Conservation (phyloP, 352 stramenopile genomes). For the Globisporangium solare region DNA sequence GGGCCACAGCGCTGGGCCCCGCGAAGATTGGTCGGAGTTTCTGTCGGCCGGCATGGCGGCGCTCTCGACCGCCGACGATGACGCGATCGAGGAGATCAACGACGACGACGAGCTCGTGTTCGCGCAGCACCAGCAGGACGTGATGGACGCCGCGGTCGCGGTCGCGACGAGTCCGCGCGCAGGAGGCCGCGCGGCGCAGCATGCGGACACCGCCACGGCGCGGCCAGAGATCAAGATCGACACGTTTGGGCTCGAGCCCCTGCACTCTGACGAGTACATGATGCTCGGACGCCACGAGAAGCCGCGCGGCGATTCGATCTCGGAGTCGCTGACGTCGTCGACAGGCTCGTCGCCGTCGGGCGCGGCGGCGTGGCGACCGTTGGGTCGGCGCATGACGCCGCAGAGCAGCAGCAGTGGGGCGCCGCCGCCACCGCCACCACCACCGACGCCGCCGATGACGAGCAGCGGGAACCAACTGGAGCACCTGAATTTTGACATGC, state of each 20-base stretch:
- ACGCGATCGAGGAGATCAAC: not conserved
- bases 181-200: not conserved
- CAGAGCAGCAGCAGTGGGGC: slow-evolving; percentile 9
- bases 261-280: slow-evolving; percentile 12
- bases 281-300: slow-evolving; percentile 17
- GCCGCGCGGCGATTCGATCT: slow-evolving; percentile 38
- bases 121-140: slow-evolving; percentile 15
- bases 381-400: slow-evolving; percentile 37
- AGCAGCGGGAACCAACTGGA: slow-evolving; percentile 20
- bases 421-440: not conserved
- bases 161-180: slow-evolving; percentile 14
- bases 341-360: slow-evolving; percentile 27
- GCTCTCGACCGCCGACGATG: slow-evolving; percentile 27
- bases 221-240: slow-evolving; percentile 9
- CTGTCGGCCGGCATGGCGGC: slow-evolving; percentile 62
- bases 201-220: not conserved
- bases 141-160: slow-evolving; percentile 17
- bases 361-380: slow-evolving; percentile 33
- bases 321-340: slow-evolving; percentile 29
- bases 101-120: slow-evolving; percentile 14
- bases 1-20: slow-evolving; percentile 14
- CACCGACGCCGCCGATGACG: too few species aligned
- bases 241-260: slow-evolving; percentile 13
- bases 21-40: slow-evolving; percentile 60
- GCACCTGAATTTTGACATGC: slow-evolving; percentile 9